phyloP scores from a whole-genome alignment of 768 basidiomycete genomes.

The Amanita phalloides region DNA sequence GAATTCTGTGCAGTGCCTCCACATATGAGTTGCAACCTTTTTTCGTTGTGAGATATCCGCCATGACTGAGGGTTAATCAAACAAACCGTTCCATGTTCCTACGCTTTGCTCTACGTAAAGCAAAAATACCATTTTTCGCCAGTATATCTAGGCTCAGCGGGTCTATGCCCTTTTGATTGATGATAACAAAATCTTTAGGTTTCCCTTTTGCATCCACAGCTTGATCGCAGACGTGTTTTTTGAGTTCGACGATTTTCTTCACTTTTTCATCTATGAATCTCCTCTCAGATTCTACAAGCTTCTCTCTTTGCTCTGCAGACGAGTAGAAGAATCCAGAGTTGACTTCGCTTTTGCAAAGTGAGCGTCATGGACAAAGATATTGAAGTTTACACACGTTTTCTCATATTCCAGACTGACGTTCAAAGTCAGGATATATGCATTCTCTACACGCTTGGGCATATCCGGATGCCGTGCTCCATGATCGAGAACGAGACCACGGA shows the following conservation, averaged over 20 bases:
- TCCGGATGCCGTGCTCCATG: slow-evolving; percentile 97
- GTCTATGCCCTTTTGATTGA: slow-evolving; percentile 99
- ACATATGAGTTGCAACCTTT: slow-evolving; percentile 83
- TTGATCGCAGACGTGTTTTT: slow-evolving; percentile 93
- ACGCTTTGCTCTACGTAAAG: slow-evolving; percentile 89
- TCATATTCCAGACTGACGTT: slow-evolving; percentile 99
- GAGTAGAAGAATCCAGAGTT: slow-evolving; percentile 99
- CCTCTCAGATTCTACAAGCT: slow-evolving; percentile 95
- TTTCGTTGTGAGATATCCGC: not conserved
- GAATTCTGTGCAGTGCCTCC: slow-evolving; percentile 97
- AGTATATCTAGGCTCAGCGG: slow-evolving; percentile 92
- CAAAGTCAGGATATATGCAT: slow-evolving; percentile 88
- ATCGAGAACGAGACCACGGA: slow-evolving; percentile 93
- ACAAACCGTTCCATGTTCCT: slow-evolving; percentile 95
- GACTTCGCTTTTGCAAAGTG: slow-evolving; percentile 63
- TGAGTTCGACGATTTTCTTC: slow-evolving; percentile 93
- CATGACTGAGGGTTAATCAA: slow-evolving; percentile 1
- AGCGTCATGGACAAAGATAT: slow-evolving; percentile 7
- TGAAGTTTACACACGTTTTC: slow-evolving; percentile 71
- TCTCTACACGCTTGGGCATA: slow-evolving; percentile 98
- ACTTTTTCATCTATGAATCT: slow-evolving; percentile 90
- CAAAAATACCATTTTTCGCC: slow-evolving; percentile 94
- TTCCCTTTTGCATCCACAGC: slow-evolving; percentile 75
- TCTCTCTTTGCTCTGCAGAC: slow-evolving; percentile 95
- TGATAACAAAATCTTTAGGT: slow-evolving; percentile 80